Evolutionary conservation across 2,329 filamentous ascomycete species (phyloP).

Genomic region (Aureobasidium sp.): DNA sequence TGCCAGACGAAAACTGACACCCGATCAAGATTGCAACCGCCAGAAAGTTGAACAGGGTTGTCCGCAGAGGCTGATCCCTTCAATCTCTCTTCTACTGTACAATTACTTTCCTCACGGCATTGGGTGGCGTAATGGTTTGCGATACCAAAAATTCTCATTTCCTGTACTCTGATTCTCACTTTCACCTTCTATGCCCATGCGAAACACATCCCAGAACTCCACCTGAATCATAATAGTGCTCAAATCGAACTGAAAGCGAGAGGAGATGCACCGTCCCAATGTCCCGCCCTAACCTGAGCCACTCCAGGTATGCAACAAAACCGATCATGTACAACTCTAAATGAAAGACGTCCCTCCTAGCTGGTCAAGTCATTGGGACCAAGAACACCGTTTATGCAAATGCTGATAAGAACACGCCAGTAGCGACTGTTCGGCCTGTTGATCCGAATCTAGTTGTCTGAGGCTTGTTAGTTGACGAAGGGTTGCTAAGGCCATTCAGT

Average conservation of each 20-base stretch:
- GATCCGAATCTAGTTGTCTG: not conserved
- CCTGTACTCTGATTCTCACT: not conserved
- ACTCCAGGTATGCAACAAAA: not conserved
- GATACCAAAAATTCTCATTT: conserved; percentile 8
- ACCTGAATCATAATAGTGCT: not conserved
- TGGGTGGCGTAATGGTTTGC: conserved; percentile 9
- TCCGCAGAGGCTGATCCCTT: conserved; percentile 37
- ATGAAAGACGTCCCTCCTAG: not conserved
- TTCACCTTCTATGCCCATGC: conserved; percentile 10
- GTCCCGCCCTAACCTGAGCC: not conserved
- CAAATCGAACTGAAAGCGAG: not conserved
- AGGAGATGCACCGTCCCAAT: not conserved
- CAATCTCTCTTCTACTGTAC: not conserved
- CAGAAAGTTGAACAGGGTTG: conserved; percentile 51
- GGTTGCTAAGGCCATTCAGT: not conserved
- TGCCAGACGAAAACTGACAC: not conserved
- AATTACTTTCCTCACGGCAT: conserved; percentile 3
- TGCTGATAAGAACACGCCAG: not conserved
- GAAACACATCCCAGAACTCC: not conserved
- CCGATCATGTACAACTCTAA: not conserved
- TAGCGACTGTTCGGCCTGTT: not conserved
- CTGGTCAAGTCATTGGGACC: not conserved
- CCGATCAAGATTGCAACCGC: conserved; percentile 49
- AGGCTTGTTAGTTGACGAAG: not conserved
- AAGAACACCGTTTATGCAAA: not conserved